Conservation (phyloP, 2,329 filamentous ascomycete species). For the Verticillium klebahnii region DNA sequence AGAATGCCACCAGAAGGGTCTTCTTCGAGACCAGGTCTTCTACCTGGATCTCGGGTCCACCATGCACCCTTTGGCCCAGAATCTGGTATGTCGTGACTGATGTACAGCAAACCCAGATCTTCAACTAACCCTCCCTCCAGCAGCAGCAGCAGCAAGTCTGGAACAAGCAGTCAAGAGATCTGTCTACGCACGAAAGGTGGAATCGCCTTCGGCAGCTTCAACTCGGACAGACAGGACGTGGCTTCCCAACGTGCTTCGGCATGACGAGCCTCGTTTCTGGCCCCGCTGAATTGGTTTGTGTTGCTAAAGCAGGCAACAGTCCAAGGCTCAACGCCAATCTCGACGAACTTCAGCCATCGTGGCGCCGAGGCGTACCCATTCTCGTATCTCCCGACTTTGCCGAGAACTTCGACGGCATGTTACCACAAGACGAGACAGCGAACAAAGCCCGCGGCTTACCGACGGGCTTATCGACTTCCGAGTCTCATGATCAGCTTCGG, state of each 20-base stretch:
- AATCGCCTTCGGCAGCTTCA: not conserved
- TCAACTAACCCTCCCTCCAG: not conserved
- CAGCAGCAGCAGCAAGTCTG: not conserved
- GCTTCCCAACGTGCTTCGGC: not conserved
- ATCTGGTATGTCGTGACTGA: not conserved
- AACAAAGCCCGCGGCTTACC: not conserved
- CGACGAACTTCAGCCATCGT: not conserved
- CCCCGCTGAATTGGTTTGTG: not conserved
- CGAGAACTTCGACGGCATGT: not conserved
- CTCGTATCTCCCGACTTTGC: not conserved
- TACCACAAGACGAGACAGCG: not conserved
- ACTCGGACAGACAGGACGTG: not conserved
- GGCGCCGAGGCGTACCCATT: too few relatives aligned
- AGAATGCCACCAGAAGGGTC: not conserved
- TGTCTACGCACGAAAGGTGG: not conserved
- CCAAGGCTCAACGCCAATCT: not conserved
- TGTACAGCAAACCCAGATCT: not conserved
- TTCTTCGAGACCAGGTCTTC: not conserved
- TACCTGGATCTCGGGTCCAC: not conserved
- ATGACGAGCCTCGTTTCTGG: not conserved
- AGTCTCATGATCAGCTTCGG: not conserved
- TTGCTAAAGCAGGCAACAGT: not conserved
- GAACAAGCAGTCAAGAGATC: not conserved
- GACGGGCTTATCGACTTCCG: not conserved
- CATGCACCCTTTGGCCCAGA: not conserved